phyloP scores from a whole-genome alignment of 1,284 basidiomycete genomes.

The Puccinia sorghi region DNA sequence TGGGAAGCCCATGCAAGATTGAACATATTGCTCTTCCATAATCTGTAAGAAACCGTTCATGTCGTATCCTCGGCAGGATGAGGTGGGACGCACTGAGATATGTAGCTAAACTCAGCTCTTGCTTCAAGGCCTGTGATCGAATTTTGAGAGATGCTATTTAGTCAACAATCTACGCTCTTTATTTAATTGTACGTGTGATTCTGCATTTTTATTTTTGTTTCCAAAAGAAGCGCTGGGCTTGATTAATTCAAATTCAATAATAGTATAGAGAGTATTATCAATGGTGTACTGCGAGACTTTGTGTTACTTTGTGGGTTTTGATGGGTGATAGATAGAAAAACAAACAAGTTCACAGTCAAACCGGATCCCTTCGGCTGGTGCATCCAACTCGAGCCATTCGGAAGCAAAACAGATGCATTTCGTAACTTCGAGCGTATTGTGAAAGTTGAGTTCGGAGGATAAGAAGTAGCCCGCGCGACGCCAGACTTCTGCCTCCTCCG shows the following conservation, averaged over 20 bases:
- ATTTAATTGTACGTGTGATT: neutral
- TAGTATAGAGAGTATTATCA: neutral
- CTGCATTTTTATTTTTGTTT: neutral
- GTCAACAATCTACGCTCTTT: neutral
- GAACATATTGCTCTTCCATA: conserved; percentile 87
- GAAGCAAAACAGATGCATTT: conserved; percentile 70
- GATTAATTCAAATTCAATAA: neutral
- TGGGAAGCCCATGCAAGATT: conserved; percentile 66
- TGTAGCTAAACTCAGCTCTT: conserved; percentile 88
- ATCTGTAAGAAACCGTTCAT: conserved; percentile 78
- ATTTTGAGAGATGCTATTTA: conserved; percentile 37
- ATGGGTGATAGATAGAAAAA: conserved; percentile 11
- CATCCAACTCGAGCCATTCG: conserved; percentile 94
- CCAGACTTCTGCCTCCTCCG: conserved; percentile 48
- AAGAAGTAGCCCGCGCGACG: conserved; percentile 55
- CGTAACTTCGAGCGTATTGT: conserved; percentile 16
- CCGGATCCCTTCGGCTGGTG: conserved; percentile 86
- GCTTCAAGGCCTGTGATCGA: conserved; percentile 73
- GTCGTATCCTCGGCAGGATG: conserved; percentile 85
- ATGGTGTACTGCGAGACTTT: neutral
- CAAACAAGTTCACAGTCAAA: conserved; percentile 91
- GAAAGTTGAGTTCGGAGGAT: conserved; percentile 32
- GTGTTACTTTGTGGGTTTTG: neutral
- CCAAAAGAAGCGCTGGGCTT: neutral
- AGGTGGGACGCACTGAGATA: conserved; percentile 83